Evolutionary conservation across 1,139 yeast genomes (phyloP), one percentile per base, ranked within the genome.

Genomic region (Saccharomyces pastorianus): DNA sequence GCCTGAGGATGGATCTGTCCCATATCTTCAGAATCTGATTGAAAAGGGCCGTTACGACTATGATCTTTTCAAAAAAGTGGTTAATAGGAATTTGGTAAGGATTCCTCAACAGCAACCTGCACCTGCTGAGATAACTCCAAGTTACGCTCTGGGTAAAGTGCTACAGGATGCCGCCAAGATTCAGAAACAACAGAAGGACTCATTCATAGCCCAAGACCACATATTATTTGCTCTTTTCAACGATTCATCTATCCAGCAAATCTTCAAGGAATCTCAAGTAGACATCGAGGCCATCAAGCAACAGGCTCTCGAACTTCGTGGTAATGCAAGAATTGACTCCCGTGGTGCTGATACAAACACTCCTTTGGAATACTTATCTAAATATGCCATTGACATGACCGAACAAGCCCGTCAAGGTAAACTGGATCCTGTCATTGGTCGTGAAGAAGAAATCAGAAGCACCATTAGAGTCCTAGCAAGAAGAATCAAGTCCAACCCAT

Each of bases 381-480:
- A 95, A 70, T 93, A 93, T 71, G 96, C 98, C 58, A 81, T 85
- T 62, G 97, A 93, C 70, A 80, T 93, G 75, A 95, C 99, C 0
- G 95, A 88, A 64, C 83, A 83, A 71, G 99, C 99, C 9, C 80
- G 96, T 60, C 85, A 87, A 66, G 99, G 99, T 67, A 88, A 87
- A 69, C 82, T 93, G 58, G 99, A 93, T 71, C 99, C 99, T 2
- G 99, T 95, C 51, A 95, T 93, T 68, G 99, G 99, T 53, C 85
- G 99, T 74, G 99, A 93, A 71, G 99, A 93, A 71, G 99, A 93
- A 73, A 93, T 95, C 61, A 82, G 99, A 73, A 79, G 98, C 62
- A 90, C 96, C 46, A 91, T 93, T 58, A 81, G 98, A 59, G 96
- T 95, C 4, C 77, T 93, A 59, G 93, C 99, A 17, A 85, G 99